Evolutionary conservation across 1,284 basidiomycete species (phyloP).

Genomic region (Cryptococcus floricola): DNA sequence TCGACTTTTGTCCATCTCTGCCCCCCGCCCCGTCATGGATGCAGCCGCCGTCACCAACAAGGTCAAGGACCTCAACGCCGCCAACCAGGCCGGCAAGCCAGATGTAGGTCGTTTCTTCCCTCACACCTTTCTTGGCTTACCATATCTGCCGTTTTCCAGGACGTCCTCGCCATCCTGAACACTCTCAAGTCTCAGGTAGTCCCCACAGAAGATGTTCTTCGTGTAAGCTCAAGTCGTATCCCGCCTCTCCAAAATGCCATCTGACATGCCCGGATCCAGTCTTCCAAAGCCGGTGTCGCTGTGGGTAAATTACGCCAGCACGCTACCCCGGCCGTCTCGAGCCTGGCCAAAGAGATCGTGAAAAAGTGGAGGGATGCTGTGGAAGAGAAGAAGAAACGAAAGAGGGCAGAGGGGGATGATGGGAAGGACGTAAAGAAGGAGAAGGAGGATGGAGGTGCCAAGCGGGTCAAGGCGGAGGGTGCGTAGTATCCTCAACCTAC

Average conservation of each 20-base stretch:
- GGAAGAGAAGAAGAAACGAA: slow-evolving; percentile 62
- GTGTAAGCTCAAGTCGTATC: slow-evolving; percentile 59
- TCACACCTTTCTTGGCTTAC: too few species aligned
- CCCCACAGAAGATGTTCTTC: slow-evolving; percentile 79
- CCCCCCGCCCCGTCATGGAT: slow-evolving; percentile 24
- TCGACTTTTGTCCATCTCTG: background rate
- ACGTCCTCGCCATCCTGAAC: slow-evolving; percentile 65
- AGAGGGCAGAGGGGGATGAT: slow-evolving; percentile 43
- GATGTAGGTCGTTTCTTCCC: slow-evolving; percentile 55
- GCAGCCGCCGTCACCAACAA: slow-evolving; percentile 25
- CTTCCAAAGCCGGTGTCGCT: slow-evolving; percentile 82
- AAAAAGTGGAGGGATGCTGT: slow-evolving; percentile 86
- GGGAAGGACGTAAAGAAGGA: slow-evolving; percentile 17
- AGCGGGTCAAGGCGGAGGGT: slow-evolving; percentile 39
- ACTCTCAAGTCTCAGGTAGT: slow-evolving; percentile 71
- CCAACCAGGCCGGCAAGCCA: slow-evolving; percentile 69
- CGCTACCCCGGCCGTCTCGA: slow-evolving; percentile 66
- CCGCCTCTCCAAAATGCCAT: slow-evolving; percentile 2
- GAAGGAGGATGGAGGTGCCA: slow-evolving; percentile 25
- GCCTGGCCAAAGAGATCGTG: slow-evolving; percentile 87
- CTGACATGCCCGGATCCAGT: slow-evolving; percentile 8
- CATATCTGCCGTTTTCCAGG: slow-evolving; percentile 52
- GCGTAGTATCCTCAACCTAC: background rate
- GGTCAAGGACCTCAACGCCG: slow-evolving; percentile 52
- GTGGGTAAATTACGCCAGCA: slow-evolving; percentile 85